Evolutionary conservation across 1,284 basidiomycete genomes (phyloP), one percentile per base, ranked within the genome.

Genomic region (Sanguinoderma infundibulare): DNA sequence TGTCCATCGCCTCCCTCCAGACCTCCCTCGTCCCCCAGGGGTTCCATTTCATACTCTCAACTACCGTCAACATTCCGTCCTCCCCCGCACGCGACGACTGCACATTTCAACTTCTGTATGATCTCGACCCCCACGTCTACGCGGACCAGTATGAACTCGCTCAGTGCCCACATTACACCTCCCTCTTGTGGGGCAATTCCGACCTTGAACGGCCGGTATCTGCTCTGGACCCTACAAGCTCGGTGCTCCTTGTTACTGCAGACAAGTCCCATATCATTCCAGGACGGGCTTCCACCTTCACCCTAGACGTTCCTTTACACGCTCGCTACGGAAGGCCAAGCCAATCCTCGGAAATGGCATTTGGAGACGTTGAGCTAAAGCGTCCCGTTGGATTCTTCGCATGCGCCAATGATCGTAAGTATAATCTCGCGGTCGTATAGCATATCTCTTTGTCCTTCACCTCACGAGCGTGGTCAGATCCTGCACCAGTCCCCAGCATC

Each of bases 71-170:
- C 56, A 10, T 57, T 47, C 51, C 40, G 14, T 30, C 40, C 20
- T 3, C 58, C 57, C 50, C 40, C 14, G 40, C 65, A 14, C 34
- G 35, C 15, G 35, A 15, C 5, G 12, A 69, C 51, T 84, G 80
- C 67, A 65, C 75, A 15, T 67, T 81, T 1, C 73, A 82, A 61
- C 70, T 85, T 6, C 70, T 77, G 40, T 78, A 77, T 68, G 66
- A 68, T 5, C 74, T 85, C 20, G 81, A 81, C 2, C 76, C 80
- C 0, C 71, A 79, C 34, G 66, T 83, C 40, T 84, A 84, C 67
- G 77, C 81, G 50, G 83, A 85, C 69, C 79, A 78, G 5, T 83
- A 84, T 68, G 84, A 86, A 66, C 79, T 85, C 38, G 74, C 73
- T 10, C 79, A 83, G 59, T 73, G 79, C 50, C 76, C 77, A 7